Evolutionary conservation across 1,284 basidiomycete genomes (phyloP), one percentile per base, ranked within the genome.

Genomic region (Puccinia horiana): DNA sequence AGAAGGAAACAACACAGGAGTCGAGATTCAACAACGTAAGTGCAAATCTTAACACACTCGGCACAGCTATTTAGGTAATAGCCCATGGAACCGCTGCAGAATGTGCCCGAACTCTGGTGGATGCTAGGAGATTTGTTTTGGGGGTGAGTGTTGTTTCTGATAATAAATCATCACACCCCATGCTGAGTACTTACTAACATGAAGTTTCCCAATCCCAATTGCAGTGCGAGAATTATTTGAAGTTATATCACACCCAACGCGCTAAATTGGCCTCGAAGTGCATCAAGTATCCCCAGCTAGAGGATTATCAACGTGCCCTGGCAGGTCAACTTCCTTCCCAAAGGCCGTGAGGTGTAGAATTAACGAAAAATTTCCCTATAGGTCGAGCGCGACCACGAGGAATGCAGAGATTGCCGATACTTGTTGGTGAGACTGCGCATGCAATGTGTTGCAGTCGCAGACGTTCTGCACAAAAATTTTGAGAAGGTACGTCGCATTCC

Each of bases 21-120:
- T 82, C 20, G 80, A 82, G 52, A 82, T 82, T 35, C 80, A 82
- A 69, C 80, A 82, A 58, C 73, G 80, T 82, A 44, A 65, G 80
- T 23, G 23, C 35, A 16, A 8, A 9, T 56, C 23, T 42, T 49
- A 20, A 12, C 52, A n/a, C n/a, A 4, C 72, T 37, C 49, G 42
- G 18, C 18, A 5, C 35, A 35, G 1, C 35, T 44, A n/a, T 37
- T 23, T n/a, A 40, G 18, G 3, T 72, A 29, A 35, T 8, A 11
- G 18, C 37, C 2, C 1, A 23, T 52, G 14, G 18, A 52, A 49
- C 26, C 12, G 9, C 20, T 70, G 16, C 63, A 82, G 80, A 76
- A 70, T 82, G 80, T n/a, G 61, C 73, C 3, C 40, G 80, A 56
- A 82, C 80, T 6, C n/a, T 75, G n/a, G 80, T 54, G 11, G 80